Conservation (phyloP, 371 early-diverging fungal species). For the Nematocida parisii region DNA sequence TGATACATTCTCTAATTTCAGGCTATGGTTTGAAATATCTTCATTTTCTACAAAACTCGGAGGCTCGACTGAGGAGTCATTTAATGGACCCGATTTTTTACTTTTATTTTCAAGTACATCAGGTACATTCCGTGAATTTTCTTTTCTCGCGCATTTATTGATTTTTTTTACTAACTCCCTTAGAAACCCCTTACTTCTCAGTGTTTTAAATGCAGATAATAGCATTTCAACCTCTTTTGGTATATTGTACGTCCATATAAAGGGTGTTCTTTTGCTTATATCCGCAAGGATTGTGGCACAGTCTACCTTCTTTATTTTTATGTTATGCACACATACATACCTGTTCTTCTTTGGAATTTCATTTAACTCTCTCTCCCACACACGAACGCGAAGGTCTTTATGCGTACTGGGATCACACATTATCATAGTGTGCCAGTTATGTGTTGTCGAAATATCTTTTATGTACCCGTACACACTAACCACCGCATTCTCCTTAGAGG, state of each 20-base stretch:
- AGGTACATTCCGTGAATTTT: background rate
- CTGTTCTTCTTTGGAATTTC: constrained; percentile 8
- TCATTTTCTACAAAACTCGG: background rate
- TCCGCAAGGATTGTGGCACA: background rate
- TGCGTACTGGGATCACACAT: constrained; percentile 2
- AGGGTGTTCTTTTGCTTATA: constrained; percentile 1
- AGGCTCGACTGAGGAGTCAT: background rate
- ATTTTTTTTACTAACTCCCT: background rate
- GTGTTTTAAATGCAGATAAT: background rate
- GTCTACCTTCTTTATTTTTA: constrained; percentile 2
- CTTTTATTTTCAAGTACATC: background rate
- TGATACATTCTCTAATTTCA: background rate
- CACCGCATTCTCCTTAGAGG: background rate
- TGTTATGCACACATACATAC: background rate
- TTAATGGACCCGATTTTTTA: background rate
- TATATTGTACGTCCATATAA: constrained; percentile 1
- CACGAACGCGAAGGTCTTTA: constrained; percentile 19
- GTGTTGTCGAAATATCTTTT: background rate
- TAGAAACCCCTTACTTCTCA: constrained; percentile 8
- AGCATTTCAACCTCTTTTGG: constrained; percentile 1
- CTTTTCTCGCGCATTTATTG: background rate
- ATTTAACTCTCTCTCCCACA: constrained; percentile 1
- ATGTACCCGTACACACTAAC: constrained; percentile 32
- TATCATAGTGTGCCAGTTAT: background rate
- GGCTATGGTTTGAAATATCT: background rate